These are phyloP conservation scores for Exophiala lecanii-corni DNA, from an alignment of 2,329 filamentous ascomycete genomes.

Conservation along the genomic window DNA sequence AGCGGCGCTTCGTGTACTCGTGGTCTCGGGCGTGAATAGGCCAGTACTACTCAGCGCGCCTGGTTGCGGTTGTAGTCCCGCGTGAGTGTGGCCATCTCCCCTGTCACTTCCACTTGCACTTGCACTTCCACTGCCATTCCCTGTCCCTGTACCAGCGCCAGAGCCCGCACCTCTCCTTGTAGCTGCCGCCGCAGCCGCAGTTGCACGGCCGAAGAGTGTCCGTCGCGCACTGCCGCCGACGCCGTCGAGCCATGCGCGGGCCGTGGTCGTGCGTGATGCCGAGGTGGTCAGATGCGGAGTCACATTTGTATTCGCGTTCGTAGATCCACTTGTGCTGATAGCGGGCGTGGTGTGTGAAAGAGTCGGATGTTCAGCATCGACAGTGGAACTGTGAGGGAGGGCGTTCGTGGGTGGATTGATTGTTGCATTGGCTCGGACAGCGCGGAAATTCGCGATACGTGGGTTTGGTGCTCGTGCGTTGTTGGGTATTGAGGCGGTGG, in stretches of 20 bases:
- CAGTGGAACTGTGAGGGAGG: background rate
- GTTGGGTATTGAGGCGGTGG: too few species aligned
- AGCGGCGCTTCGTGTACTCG: too few species aligned
- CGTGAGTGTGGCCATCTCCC: background rate
- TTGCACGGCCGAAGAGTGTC: conserved; percentile 18
- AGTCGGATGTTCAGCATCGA: background rate
- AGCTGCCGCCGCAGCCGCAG: too few species aligned
- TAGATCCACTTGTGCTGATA: background rate
- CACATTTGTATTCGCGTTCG: background rate
- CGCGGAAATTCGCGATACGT: background rate
- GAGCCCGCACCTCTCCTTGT: conserved; percentile 9
- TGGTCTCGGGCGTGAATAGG: background rate
- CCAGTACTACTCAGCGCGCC: too few species aligned
- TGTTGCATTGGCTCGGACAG: background rate
- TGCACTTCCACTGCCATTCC: background rate
- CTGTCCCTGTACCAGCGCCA: too few species aligned
- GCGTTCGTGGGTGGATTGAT: background rate
- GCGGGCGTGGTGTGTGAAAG: background rate
- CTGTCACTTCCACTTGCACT: background rate
- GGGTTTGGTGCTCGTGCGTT: too few species aligned
- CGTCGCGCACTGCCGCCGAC: conserved; percentile 13
- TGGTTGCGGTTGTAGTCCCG: too few species aligned
- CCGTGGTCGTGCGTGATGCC: conserved; percentile 8
- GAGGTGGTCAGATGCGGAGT: conserved; percentile 1
- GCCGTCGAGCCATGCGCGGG: conserved; percentile 20